These are phyloP conservation scores for Geoglossum cookeanum DNA, from an alignment of 2,329 filamentous ascomycete species.

Conservation along the genomic window DNA sequence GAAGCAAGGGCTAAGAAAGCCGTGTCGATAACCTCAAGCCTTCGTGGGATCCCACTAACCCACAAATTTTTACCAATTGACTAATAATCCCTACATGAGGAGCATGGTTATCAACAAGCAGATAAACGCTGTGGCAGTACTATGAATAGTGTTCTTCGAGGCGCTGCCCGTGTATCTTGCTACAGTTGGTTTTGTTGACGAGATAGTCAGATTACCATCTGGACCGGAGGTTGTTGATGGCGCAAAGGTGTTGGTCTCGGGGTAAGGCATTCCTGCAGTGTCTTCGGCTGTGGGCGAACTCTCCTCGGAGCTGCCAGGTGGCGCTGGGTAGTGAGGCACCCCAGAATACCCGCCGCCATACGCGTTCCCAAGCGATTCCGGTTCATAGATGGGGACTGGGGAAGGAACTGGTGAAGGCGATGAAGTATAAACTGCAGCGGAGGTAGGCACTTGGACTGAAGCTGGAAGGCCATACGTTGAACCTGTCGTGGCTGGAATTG, in stretches of 20 bases:
- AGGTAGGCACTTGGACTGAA: not conserved
- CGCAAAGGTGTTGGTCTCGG: not conserved
- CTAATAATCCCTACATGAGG: not conserved
- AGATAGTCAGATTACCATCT: not conserved
- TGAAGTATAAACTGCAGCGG: not conserved
- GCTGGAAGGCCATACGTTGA: not conserved
- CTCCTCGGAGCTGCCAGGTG: not conserved
- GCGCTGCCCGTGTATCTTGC: not conserved
- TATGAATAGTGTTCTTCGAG: not conserved
- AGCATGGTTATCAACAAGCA: not conserved
- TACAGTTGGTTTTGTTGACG: not conserved
- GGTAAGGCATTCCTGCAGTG: not conserved
- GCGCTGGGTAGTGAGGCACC: not conserved
- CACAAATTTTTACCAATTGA: not conserved
- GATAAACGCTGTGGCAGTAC: not conserved
- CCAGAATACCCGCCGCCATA: not conserved
- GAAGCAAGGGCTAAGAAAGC: not conserved
- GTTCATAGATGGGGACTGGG: not conserved
- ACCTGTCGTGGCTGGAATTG: not conserved
- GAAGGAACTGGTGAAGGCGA: not conserved
- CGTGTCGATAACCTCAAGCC: not conserved
- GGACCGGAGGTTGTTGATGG: not conserved
- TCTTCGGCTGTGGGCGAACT: not conserved
- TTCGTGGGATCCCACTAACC: not conserved
- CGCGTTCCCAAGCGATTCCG: not conserved